Base-by-base conservation (phyloP, 805 yeast genomes). In the Pichia exigua region DNA sequence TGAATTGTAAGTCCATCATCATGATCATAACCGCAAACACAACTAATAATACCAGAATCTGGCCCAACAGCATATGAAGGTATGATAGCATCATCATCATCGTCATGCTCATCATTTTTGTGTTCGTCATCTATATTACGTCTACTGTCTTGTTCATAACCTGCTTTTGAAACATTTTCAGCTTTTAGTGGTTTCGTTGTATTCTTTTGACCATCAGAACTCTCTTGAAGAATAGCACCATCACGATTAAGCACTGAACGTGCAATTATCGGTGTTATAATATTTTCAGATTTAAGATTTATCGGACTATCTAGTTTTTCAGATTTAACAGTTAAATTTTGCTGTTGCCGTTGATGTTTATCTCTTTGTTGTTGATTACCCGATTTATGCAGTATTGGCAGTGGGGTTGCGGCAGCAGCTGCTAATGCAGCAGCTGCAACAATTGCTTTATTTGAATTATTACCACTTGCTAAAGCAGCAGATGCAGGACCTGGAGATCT, bases 1-100 rank as follows among this genome's bases (percentile, higher is more conserved):
- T 94, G 98, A 55, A 94, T 87, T 24, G 95, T 91, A 62, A 88
- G 85, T 0, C 97, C 97, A 59, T 92, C 94, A 68, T 89, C 97
- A 54, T 88, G 95, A 52, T 82, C 87, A 59, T 75, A 82, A 1
- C 82, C 89, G 73, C 98, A 92, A 10, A 91, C 80, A 69, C 98
- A 92, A 2, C 96, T 88, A 50, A 92, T 91, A 0, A 81, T 68
- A 0, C 96, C 97, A 2, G 92, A 75, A 64, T 91, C 95, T 5
- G 88, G 86, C 57, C 81, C 88, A 1, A 85, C 90, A 17, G 78
- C 77, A 64, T 82, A 85, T 0, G 77, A 62, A 2, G 73, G 73
- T 1, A 61, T 42, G 12, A 8, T 24, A 21, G 35, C 17, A 1
- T 5, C 22, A 15, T 15, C 26, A 8, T 47, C 51, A 12, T 39